Conservation (phyloP, 2,329 filamentous ascomycete genomes). For the Dactylellina cionopaga region DNA sequence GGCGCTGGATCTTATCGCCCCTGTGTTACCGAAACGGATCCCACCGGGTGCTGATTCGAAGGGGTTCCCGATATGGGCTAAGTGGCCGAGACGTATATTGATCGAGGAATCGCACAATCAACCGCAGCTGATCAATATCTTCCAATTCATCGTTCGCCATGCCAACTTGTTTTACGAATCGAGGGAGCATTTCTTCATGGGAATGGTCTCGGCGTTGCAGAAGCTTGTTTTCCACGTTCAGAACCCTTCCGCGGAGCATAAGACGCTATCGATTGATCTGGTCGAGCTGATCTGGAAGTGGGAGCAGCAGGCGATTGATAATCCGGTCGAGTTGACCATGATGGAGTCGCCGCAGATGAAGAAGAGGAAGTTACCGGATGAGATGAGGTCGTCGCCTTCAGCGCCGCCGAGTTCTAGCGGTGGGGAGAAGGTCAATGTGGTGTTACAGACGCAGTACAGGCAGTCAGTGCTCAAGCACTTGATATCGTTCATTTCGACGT, state of each 20-base stretch:
- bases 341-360: slow-evolving; percentile 77
- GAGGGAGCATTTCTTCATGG: slow-evolving; percentile 85
- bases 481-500: slow-evolving; percentile 90
- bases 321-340: slow-evolving; percentile 60
- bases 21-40: slow-evolving; percentile 86
- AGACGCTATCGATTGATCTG: slow-evolving; percentile 88
- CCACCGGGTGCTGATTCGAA: slow-evolving; percentile 73
- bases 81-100: slow-evolving; percentile 87
- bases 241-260: slow-evolving; percentile 87
- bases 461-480: slow-evolving; percentile 88
- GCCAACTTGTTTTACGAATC: slow-evolving; percentile 94
- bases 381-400: slow-evolving; percentile 56
- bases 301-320: slow-evolving; percentile 79
- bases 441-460: slow-evolving; percentile 61
- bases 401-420: slow-evolving; percentile 44
- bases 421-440: slow-evolving; percentile 40
- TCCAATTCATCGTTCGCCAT: slow-evolving; percentile 93
- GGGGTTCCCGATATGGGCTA: slow-evolving; percentile 83
- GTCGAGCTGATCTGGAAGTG: slow-evolving; percentile 91
- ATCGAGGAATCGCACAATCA: slow-evolving; percentile 94
- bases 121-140: slow-evolving; percentile 96
- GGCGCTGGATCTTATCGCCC: slow-evolving; percentile 92
- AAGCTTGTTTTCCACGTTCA: slow-evolving; percentile 82
- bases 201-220: slow-evolving; percentile 86
- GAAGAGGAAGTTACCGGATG: slow-evolving; percentile 75